Base-by-base conservation (phyloP, 352 stramenopile genomes). In the Globisporangium heterothallicum region DNA sequence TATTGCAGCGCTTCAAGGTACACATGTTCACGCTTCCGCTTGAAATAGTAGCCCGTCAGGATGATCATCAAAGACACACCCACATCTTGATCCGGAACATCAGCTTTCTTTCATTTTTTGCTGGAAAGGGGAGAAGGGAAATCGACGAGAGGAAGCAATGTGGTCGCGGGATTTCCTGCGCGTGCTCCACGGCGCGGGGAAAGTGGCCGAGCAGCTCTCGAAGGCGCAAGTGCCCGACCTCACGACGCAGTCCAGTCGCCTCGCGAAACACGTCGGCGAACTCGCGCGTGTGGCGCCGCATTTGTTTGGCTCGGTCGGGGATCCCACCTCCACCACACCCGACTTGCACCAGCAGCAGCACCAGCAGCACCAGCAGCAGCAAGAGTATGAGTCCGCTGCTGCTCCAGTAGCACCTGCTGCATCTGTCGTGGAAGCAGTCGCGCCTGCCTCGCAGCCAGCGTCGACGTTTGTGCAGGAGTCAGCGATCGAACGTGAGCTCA, bases 81-180 rank as follows among this genome's bases (percentile, higher is more conserved):
- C n/a, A n/a, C n/a, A n/a, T n/a, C n/a, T n/a, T n/a, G n/a, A n/a
- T n/a, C n/a, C n/a, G n/a, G n/a, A n/a, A n/a, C n/a, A n/a, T n/a
- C n/a, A n/a, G n/a, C n/a, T n/a, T n/a, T n/a, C n/a, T n/a, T n/a
- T n/a, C n/a, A n/a, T n/a, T n/a, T n/a, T n/a, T n/a, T n/a, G n/a
- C n/a, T n/a, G n/a, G n/a, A n/a, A n/a, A n/a, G n/a, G n/a, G n/a
- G n/a, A n/a, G n/a, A n/a, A n/a, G n/a, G n/a, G n/a, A n/a, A n/a
- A n/a, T n/a, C n/a, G n/a, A n/a, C n/a, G n/a, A n/a, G n/a, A n/a
- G n/a, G n/a, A n/a, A n/a, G n/a, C n/a, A 40, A 89, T 90, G 78
- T 90, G 78, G 78, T 75, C 74, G 49, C 70, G 72, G 40, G 78
- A 90, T 62, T 72, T 90, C 38, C 49, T 75, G 34, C 76, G 76